Percentiles rank a stretch among this genome's conserved stretches.
These are phyloP conservation scores for Clarkia xantiana DNA, from an alignment of 345 rosid genomes.

Conservation along the genomic window DNA sequence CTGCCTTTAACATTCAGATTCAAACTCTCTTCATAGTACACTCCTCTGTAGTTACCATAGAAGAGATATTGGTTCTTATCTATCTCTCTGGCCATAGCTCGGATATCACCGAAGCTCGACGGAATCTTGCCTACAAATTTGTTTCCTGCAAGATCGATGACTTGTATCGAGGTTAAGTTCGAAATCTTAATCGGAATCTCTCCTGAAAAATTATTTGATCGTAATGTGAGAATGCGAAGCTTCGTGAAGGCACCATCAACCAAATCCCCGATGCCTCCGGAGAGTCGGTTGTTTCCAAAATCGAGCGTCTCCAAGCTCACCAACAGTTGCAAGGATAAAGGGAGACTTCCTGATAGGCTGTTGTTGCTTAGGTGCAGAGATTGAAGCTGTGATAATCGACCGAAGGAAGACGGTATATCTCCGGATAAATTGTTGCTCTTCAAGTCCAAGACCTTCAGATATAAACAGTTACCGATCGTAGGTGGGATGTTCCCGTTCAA, in stretches of 20 bases:
- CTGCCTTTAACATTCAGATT: constrained; percentile 15
- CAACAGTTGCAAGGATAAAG: constrained; percentile 17
- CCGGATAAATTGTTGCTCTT: constrained; percentile 21
- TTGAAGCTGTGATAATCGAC: constrained; percentile 14
- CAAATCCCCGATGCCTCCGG: constrained; percentile 21
- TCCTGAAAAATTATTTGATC: constrained; percentile 19
- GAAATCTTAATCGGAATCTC: constrained; percentile 19
- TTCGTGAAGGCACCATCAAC: constrained; percentile 13
- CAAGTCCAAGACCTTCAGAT: constrained; percentile 16
- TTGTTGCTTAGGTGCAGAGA: constrained; percentile 19
- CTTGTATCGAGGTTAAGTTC: constrained; percentile 21
- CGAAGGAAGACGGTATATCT: constrained; percentile 15
- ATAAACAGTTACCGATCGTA: constrained; percentile 15
- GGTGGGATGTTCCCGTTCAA: constrained; percentile 20
- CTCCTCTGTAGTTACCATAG: constrained; percentile 16
- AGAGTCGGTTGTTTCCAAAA: constrained; percentile 21
- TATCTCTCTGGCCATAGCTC: constrained; percentile 22
- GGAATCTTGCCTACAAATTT: constrained; percentile 27
- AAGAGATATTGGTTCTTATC: constrained; percentile 14
- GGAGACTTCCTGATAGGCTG: constrained; percentile 18
- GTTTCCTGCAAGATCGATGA: constrained; percentile 32
- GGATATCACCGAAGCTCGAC: constrained; percentile 17
- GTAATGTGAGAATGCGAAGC: constrained; percentile 15
- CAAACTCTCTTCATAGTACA: constrained; percentile 25
- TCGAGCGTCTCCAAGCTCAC: constrained; percentile 22